These are phyloP conservation scores for Streptanthus diversifolius DNA, from an alignment of 345 rosid genomes.

Conservation along the genomic window DNA sequence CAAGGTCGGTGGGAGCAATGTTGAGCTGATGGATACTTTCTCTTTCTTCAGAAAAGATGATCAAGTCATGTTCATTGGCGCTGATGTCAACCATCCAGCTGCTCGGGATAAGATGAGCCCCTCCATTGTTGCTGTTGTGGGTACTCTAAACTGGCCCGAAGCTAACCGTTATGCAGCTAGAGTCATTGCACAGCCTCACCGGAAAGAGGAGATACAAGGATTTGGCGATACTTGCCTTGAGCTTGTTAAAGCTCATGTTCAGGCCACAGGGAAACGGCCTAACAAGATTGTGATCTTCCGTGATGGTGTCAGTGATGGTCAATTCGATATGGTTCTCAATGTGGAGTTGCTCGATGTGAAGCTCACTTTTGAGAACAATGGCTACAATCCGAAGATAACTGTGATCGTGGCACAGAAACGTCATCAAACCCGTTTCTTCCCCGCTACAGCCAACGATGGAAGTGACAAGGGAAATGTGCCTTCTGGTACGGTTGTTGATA, in stretches of 20 bases:
- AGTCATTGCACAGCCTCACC: conserved; percentile 58
- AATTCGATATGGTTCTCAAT: conserved; percentile 85
- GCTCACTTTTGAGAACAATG: conserved; percentile 33
- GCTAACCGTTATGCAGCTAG: conserved; percentile 81
- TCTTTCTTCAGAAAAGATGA: conserved; percentile 45
- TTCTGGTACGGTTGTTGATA: conserved; percentile 83
- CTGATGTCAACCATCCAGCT: conserved; percentile 90
- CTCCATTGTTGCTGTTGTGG: conserved; percentile 86
- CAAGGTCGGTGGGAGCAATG: conserved; percentile 91
- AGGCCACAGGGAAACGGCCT: conserved; percentile 51
- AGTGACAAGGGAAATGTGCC: conserved; percentile 49
- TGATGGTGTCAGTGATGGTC: conserved; percentile 88
- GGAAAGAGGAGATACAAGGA: conserved; percentile 61
- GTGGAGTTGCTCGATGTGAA: conserved; percentile 62
- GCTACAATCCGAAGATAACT: conserved; percentile 60
- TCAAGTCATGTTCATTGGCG: conserved; percentile 82
- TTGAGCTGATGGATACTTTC: conserved; percentile 56
- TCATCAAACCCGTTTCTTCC: conserved; percentile 79
- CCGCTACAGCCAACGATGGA: conserved; percentile 36
- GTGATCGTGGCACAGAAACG: conserved; percentile 75
- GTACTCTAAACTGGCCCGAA: conserved; percentile 83
- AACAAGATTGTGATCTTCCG: conserved; percentile 71
- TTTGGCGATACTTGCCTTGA: conserved; percentile 69
- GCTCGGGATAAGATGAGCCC: conserved; percentile 52
- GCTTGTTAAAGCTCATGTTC: conserved; percentile 49